Percentiles rank a stretch among this genome's conserved stretches.
phyloP scores from a whole-genome alignment of 768 basidiomycete genomes.

The Cystofilobasidium macerans region DNA sequence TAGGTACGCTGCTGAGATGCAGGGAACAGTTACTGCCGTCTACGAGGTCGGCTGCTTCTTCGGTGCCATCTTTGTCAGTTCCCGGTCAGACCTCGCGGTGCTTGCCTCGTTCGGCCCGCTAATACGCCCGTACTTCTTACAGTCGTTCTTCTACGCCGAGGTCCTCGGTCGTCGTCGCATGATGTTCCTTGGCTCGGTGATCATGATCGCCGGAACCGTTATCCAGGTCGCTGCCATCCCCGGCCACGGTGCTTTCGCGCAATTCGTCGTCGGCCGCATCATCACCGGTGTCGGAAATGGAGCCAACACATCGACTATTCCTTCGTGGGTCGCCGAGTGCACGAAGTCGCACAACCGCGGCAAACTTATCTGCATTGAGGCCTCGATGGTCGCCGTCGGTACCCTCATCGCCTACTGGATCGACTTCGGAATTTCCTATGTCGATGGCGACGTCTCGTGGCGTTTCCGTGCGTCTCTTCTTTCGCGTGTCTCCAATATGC shows the following conservation, averaged over 20 bases:
- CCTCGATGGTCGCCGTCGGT: constrained; percentile 40
- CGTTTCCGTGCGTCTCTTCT: constrained; percentile 41
- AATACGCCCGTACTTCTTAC: too few species aligned
- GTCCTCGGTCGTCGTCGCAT: constrained; percentile 39
- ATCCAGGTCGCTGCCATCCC: constrained; percentile 40
- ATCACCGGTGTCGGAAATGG: constrained; percentile 33
- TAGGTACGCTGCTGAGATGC: constrained; percentile 1
- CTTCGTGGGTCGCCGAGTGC: constrained; percentile 45
- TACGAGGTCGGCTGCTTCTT: constrained; percentile 36
- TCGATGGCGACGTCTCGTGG: constrained; percentile 41
- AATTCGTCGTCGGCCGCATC: constrained; percentile 39
- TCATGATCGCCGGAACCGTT: constrained; percentile 40
- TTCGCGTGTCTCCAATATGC: constrained; percentile 25
- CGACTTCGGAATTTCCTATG: constrained; percentile 41
- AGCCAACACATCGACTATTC: constrained; percentile 43
- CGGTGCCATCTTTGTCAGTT: constrained; percentile 37
- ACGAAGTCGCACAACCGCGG: constrained; percentile 44
- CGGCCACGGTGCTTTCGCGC: constrained; percentile 34
- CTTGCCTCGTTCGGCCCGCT: too few species aligned
- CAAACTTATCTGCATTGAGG: constrained; percentile 43
- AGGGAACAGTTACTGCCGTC: constrained; percentile 35
- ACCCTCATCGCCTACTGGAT: constrained; percentile 39
- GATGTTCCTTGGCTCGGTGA: constrained; percentile 31
- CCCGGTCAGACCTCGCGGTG: background rate
- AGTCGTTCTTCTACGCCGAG: constrained; percentile 38